A percentile compares a stretch with the other conserved stretches of the same genome.
These are phyloP conservation scores for Russula abietina DNA, from an alignment of 768 basidiomycete species.

Conservation along the genomic window DNA sequence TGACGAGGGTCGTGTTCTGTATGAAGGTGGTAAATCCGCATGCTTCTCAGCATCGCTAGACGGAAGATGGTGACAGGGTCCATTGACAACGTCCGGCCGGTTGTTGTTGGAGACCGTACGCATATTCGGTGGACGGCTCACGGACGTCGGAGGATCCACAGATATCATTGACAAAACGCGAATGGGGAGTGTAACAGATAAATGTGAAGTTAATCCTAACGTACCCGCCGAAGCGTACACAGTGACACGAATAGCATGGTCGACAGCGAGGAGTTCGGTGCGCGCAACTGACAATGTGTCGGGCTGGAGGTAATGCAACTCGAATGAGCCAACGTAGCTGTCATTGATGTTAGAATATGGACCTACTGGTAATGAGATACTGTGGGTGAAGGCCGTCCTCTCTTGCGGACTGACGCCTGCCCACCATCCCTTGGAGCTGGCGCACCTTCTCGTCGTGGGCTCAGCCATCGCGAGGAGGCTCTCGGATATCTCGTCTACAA, in stretches of 20 bases:
- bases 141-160: slow-evolving; percentile 67
- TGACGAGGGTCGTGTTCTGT: slow-evolving; percentile 14
- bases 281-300: slow-evolving; percentile 65
- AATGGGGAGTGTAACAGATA: slow-evolving; percentile 68
- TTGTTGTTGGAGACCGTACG: neutral
- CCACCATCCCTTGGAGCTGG: slow-evolving; percentile 89
- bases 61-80: neutral
- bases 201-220: slow-evolving; percentile 46
- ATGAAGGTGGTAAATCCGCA: slow-evolving; percentile 11
- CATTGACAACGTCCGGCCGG: neutral
- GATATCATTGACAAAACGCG: slow-evolving; percentile 80
- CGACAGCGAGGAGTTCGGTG: slow-evolving; percentile 68
- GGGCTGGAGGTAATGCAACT: slow-evolving; percentile 37
- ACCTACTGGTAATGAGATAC: slow-evolving; percentile 69
- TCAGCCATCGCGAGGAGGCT: slow-evolving; percentile 61
- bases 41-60: neutral
- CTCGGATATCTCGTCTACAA: slow-evolving; percentile 58
- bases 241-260: slow-evolving; percentile 62
- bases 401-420: slow-evolving; percentile 65
- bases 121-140: slow-evolving; percentile 16
- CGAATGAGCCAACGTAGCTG: neutral
- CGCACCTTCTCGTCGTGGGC: slow-evolving; percentile 56
- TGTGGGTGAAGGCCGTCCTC: slow-evolving; percentile 57
- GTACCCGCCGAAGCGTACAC: slow-evolving; percentile 46
- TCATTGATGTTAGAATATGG: neutral